phyloP scores from a whole-genome alignment of 129 eudicot species.

The Pulicaria dysenterica region DNA sequence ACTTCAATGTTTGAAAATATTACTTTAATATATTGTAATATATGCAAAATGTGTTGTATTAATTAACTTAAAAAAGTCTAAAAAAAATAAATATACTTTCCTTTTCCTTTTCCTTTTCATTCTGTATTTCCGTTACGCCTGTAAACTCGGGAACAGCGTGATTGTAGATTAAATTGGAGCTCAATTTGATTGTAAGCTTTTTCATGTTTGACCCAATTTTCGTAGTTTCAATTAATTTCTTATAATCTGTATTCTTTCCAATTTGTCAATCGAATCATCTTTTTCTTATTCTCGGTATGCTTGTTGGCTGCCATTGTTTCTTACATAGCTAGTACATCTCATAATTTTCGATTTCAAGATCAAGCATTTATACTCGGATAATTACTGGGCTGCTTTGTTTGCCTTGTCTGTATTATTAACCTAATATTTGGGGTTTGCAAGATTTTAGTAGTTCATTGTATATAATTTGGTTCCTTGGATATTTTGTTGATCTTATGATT shows the following conservation, averaged over 20 bases:
- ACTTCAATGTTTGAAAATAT: too few relatives aligned
- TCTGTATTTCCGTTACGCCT: too few relatives aligned
- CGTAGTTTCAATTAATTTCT: neutral
- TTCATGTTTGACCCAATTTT: neutral
- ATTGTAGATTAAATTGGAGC: slow-evolving; percentile 13
- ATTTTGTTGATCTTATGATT: neutral
- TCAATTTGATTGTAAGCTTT: slow-evolving; percentile 25
- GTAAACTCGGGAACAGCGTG: neutral
- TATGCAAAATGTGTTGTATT: too few relatives aligned
- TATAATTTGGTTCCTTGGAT: neutral
- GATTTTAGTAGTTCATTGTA: neutral
- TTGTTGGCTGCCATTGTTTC: slow-evolving; percentile 9
- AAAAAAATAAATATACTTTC: too few relatives aligned
- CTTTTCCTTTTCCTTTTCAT: too few relatives aligned
- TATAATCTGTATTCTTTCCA: slow-evolving; percentile 15
- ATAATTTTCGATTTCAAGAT: neutral
- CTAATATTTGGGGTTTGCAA: neutral
- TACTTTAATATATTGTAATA: too few relatives aligned
- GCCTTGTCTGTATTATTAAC: neutral
- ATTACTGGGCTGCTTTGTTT: neutral
- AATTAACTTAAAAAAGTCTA: too few relatives aligned
- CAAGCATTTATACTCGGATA: neutral
- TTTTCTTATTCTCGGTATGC: neutral
- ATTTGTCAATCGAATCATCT: slow-evolving; percentile 6
- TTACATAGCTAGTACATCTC: slow-evolving; percentile 4